These are phyloP conservation scores for Hyaloperonospora brassicae DNA, from an alignment of 352 stramenopile species.

Conservation along the genomic window DNA sequence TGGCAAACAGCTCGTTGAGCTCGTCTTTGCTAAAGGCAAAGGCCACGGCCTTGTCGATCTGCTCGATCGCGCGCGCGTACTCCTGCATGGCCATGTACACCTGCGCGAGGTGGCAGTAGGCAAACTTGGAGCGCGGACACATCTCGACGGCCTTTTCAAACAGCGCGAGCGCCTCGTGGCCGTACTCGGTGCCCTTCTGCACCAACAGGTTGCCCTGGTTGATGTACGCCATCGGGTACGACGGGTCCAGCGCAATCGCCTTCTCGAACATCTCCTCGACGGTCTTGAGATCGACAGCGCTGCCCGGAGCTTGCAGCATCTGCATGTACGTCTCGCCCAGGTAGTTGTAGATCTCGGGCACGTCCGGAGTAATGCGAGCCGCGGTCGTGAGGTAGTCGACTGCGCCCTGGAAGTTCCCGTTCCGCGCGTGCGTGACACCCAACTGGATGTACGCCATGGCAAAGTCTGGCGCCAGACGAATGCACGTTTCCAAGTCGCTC, in stretches of 20 bases:
- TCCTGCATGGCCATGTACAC: conserved; percentile 85
- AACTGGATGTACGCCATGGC: conserved; percentile 81
- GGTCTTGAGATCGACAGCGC: conserved; percentile 39
- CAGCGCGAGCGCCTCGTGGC: conserved; percentile 55
- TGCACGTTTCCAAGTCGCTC: conserved; percentile 63
- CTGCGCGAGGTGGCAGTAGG: conserved; percentile 74
- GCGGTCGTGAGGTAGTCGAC: conserved; percentile 60
- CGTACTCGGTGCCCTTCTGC: conserved; percentile 64
- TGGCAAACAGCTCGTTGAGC: conserved; percentile 68
- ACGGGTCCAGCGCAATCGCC: conserved; percentile 65
- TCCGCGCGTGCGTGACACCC: conserved; percentile 64
- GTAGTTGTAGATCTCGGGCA: conserved; percentile 83
- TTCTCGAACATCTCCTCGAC: conserved; percentile 79
- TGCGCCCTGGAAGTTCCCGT: conserved; percentile 62
- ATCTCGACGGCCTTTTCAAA: conserved; percentile 74
- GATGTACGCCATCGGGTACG: conserved; percentile 84
- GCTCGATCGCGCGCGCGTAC: conserved; percentile 66
- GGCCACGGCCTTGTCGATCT: conserved; percentile 69
- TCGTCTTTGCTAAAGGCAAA: conserved; percentile 72
- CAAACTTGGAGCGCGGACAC: conserved; percentile 77
- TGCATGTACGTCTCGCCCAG: conserved; percentile 85
- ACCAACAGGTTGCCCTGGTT: conserved; percentile 78
- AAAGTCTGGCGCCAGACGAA: conserved; percentile 62
- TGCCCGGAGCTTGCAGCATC: conserved; percentile 53
- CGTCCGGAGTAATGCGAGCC: conserved; percentile 55